Evolutionary conservation across 2,329 filamentous ascomycete species (phyloP).

Genomic region (Sordariomycetes sp.): DNA sequence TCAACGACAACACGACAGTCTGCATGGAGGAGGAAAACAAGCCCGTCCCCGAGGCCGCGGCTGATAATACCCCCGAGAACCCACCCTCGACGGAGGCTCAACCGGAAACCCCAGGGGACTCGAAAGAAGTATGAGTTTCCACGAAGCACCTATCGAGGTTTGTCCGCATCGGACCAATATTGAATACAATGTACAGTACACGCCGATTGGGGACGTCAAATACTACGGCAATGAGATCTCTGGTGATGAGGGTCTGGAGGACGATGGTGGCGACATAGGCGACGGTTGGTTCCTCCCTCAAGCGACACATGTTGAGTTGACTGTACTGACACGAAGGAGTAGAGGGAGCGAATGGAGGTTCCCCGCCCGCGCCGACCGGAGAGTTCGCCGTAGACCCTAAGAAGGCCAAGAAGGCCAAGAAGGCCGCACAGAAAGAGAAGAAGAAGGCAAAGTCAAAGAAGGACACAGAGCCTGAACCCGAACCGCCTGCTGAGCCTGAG

Average conservation of each 20-base stretch:
- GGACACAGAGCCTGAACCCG: neutral
- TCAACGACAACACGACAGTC: neutral
- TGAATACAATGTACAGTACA: slow-evolving; percentile 3
- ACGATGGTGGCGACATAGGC: neutral
- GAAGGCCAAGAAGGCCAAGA: slow-evolving; percentile 26
- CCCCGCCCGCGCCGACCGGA: neutral
- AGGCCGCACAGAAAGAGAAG: slow-evolving; percentile 10
- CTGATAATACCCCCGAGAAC: neutral
- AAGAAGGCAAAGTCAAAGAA: slow-evolving; percentile 4
- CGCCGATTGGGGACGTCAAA: neutral
- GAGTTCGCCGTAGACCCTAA: neutral
- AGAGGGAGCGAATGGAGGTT: neutral
- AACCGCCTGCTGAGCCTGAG: slow-evolving; percentile 1
- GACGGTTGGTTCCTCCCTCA: neutral
- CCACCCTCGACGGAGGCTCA: neutral
- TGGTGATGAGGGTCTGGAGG: neutral
- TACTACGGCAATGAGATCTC: neutral
- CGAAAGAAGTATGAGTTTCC: slow-evolving; percentile 1
- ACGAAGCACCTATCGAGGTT: neutral
- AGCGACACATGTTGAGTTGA: neutral
- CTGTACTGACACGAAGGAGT: neutral
- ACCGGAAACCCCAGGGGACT: neutral
- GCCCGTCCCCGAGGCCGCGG: neutral
- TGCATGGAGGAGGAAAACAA: neutral
- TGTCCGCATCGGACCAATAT: slow-evolving; percentile 2